phyloP scores from a whole-genome alignment of 352 stramenopile genomes.

The Phytophthora foliorum region DNA sequence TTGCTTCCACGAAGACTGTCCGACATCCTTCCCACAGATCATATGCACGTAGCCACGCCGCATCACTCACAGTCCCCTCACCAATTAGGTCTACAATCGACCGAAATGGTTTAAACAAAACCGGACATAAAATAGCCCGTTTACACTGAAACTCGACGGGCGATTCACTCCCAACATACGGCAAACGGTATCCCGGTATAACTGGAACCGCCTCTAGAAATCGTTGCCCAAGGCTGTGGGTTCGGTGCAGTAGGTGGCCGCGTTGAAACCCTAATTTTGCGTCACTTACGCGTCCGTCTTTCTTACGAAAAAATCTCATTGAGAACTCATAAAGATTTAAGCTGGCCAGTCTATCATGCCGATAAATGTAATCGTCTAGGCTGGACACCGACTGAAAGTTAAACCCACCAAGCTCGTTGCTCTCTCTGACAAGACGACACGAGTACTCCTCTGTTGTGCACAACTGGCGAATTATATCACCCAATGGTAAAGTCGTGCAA shows the following conservation, averaged over 20 bases:
- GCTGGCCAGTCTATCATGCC: neutral
- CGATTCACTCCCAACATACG: neutral
- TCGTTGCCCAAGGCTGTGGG: neutral
- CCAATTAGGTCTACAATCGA: no score
- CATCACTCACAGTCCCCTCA: no score
- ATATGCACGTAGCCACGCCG: neutral
- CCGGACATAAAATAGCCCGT: neutral
- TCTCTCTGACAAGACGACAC: constrained; percentile 1
- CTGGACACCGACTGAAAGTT: neutral
- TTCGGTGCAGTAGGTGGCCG: neutral
- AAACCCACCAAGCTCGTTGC: no score
- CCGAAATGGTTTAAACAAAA: no score
- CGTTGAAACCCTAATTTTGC: neutral
- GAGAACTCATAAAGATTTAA: constrained; percentile 13
- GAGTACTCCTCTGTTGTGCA: neutral
- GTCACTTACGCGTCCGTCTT: neutral
- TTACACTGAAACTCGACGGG: neutral
- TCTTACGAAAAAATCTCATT: constrained; percentile 7
- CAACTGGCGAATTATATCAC: constrained; percentile 8
- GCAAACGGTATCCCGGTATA: neutral
- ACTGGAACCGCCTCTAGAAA: constrained; percentile 5
- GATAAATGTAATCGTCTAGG: constrained; percentile 14
- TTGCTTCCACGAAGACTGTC: no score
- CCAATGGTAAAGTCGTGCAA: neutral
- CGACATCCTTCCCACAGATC: no score